These are phyloP conservation scores for Epithele typhae DNA, from an alignment of 768 basidiomycete genomes.

Conservation along the genomic window DNA sequence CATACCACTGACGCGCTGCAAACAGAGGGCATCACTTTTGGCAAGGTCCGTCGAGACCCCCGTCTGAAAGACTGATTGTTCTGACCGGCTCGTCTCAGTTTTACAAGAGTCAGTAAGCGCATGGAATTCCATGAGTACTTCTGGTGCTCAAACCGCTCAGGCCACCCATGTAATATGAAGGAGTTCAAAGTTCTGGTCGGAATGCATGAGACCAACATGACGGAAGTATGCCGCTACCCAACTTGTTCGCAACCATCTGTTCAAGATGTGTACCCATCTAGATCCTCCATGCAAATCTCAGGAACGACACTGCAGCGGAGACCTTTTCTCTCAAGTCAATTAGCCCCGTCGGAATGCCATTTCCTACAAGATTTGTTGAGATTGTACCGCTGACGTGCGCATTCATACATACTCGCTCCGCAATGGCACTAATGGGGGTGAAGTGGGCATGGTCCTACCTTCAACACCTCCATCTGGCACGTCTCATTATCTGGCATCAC, in stretches of 20 bases:
- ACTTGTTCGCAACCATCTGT: not conserved
- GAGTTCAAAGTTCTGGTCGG: slow-evolving; percentile 75
- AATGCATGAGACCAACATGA: slow-evolving; percentile 58
- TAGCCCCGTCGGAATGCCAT: slow-evolving; percentile 51
- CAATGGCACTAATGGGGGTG: not conserved
- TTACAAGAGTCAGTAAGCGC: slow-evolving; percentile 27
- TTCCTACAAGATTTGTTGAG: slow-evolving; percentile 69
- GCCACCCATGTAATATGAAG: slow-evolving; percentile 81
- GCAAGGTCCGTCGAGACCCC: slow-evolving; percentile 52
- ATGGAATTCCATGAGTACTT: no score
- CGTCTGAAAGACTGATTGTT: slow-evolving; percentile 11
- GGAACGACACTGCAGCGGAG: slow-evolving; percentile 62
- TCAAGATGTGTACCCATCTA: not conserved
- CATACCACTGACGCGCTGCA: not conserved
- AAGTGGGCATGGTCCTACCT: slow-evolving; percentile 69
- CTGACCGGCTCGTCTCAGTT: slow-evolving; percentile 24
- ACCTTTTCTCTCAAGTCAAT: slow-evolving; percentile 55
- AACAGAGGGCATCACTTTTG: slow-evolving; percentile 71
- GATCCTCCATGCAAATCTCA: slow-evolving; percentile 54
- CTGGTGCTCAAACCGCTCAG: not conserved
- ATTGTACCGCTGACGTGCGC: slow-evolving; percentile 72
- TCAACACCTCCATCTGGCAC: slow-evolving; percentile 80
- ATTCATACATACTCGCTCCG: not conserved
- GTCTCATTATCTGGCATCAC: slow-evolving; percentile 57
- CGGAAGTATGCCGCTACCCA: slow-evolving; percentile 44